Percentiles rank a stretch among this genome's conserved stretches.
phyloP scores from a whole-genome alignment of 257 asterid genomes.

The Ehretia macrophylla region DNA sequence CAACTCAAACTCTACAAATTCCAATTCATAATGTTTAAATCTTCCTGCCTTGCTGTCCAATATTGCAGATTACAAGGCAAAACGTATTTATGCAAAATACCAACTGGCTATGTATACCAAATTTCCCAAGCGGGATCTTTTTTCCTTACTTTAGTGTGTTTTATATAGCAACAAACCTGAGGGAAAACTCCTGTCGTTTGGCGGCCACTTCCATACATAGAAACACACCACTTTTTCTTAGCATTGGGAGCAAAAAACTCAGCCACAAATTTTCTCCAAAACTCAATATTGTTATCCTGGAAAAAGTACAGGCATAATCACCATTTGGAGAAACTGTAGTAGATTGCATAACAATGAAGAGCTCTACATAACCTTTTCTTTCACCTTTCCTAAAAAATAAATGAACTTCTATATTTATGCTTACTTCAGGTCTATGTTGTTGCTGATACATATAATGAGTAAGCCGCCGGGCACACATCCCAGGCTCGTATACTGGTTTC shows the following conservation, averaged over 20 bases:
- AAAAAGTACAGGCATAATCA: not conserved
- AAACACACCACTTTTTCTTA: slow-evolving; percentile 83
- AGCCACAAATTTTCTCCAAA: slow-evolving; percentile 73
- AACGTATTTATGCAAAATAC: not conserved
- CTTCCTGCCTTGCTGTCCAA: not conserved
- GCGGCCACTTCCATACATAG: slow-evolving; percentile 82
- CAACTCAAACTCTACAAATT: not conserved
- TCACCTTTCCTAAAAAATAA: not conserved
- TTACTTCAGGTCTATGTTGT: slow-evolving; percentile 76
- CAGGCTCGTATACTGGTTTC: slow-evolving; percentile 74
- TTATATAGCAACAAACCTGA: slow-evolving; percentile 48
- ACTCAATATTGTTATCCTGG: slow-evolving; percentile 73
- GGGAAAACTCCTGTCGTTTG: slow-evolving; percentile 78
- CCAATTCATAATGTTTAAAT: not conserved
- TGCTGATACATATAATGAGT: slow-evolving; percentile 85
- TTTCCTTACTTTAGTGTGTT: not conserved
- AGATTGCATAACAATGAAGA: too few relatives aligned
- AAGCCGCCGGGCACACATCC: slow-evolving; percentile 79
- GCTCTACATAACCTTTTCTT: not conserved
- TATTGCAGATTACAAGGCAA: not conserved
- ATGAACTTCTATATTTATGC: not conserved
- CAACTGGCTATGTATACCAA: too few relatives aligned
- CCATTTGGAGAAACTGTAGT: too few relatives aligned
- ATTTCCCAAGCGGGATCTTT: not conserved
- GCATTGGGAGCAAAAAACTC: slow-evolving; percentile 77